Base-by-base conservation (phyloP, 345 rosid genomes). In the Iberis pinnata region DNA sequence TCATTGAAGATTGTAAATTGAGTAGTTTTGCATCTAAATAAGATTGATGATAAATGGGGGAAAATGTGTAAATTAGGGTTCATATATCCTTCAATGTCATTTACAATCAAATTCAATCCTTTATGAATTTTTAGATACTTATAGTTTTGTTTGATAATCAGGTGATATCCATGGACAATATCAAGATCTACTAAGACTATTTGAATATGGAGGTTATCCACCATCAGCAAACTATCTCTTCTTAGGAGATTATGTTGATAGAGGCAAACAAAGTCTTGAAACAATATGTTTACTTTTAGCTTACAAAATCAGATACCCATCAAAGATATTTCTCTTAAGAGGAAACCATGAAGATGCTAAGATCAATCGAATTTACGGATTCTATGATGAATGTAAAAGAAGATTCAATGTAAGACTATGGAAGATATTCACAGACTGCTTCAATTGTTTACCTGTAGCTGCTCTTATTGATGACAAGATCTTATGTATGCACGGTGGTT, bases 311-410 rank as follows among this genome's bases (percentile, higher is more conserved):
- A 73, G 97, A 24, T 78, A 86, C 51, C 97, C 99, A 0, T 60
- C 81, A 42, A 83, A 66, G 72, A 42, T 93, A 18, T 71, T 33
- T 57, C 95, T 88, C 55, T 71, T 93, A 68, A 76, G 99, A 63
- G 99, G 97, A 59, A 93, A 93, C 81, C 99, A 93, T 20, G 99
- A 93, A 72, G 99, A 93, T 43, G 89, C 99, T 2, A 93, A 88
- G 80, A 88, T 93, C 77, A 93, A 93, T 14, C 63, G 95, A 55
- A 76, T 93, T 56, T 93, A 93, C 58, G 99, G 99, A 2, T 93
- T 93, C 65, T 93, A 88, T 6, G 99, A 32, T 12, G 37, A 32
- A 32, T 32, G 37, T n/a, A 32, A 32, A 32, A 2, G 37, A 5
- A 10, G 37, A 61, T 88, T 93, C 58, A 93, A 93, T 56, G 97